phyloP scores from a whole-genome alignment of 495 filamentous ascomycete genomes.

The Amniculicola lignicola region DNA sequence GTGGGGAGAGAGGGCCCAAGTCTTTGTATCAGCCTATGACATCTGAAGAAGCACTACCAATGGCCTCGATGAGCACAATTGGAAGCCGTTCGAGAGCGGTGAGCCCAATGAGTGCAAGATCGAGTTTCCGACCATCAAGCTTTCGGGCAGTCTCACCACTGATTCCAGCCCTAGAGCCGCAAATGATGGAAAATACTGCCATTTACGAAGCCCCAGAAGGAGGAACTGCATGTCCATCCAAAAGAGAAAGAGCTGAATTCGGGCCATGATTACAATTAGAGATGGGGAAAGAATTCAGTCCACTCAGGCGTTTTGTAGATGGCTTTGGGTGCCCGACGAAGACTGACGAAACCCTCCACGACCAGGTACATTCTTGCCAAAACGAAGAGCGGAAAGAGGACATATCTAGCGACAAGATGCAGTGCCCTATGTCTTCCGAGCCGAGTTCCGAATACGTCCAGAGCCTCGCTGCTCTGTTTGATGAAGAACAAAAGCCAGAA shows the following conservation, averaged over 20 bases:
- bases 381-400: constrained; percentile 8
- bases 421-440: not conserved
- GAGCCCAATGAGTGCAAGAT: not conserved
- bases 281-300: constrained; percentile 22
- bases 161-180: constrained; percentile 8
- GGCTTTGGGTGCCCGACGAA: constrained; percentile 3
- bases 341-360: constrained; percentile 26
- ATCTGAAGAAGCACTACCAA: constrained; percentile 1
- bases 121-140: not conserved
- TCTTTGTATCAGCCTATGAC: not conserved
- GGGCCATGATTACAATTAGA: constrained; percentile 6
- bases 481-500: constrained; percentile 16
- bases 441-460: constrained; percentile 1
- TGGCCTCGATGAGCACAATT: not conserved
- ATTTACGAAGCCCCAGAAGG: constrained; percentile 15
- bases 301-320: constrained; percentile 22
- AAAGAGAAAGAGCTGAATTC: not conserved
- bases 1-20: not conserved
- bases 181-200: constrained; percentile 1
- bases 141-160: not conserved
- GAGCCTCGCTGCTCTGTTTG: constrained; percentile 4
- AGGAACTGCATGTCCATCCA: constrained; percentile 6
- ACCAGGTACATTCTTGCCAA: constrained; percentile 16
- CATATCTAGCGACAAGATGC: not conserved
- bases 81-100: not conserved